A percentile compares a stretch with the other conserved stretches of the same genome.
Evolutionary conservation across 495 filamentous ascomycete species (phyloP).

Genomic region (Peziza echinospora): DNA sequence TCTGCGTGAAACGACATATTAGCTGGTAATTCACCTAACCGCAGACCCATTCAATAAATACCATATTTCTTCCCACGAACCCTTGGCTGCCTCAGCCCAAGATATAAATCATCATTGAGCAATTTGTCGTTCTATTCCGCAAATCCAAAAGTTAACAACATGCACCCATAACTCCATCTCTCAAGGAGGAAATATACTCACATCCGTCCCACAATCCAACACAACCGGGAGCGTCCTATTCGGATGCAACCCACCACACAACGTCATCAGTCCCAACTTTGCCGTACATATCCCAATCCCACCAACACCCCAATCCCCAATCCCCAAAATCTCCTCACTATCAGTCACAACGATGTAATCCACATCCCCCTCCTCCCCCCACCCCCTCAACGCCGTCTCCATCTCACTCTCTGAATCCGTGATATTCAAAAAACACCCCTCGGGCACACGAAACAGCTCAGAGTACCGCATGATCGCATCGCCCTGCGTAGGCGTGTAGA

Average conservation of each 20-base stretch:
- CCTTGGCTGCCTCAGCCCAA: conserved; percentile 47
- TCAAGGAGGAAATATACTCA: conserved; percentile 11
- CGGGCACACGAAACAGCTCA: conserved; percentile 49
- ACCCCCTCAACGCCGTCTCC: conserved; percentile 30
- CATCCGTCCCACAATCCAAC: conserved; percentile 70
- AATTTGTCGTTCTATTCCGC: conserved; percentile 54
- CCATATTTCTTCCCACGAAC: conserved; percentile 54
- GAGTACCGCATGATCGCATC: conserved; percentile 83
- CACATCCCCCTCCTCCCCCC: conserved; percentile 48
- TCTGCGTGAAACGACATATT: too few relatives aligned
- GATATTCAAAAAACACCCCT: conserved; percentile 44
- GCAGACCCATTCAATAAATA: conserved; percentile 1
- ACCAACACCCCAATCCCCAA: conserved; percentile 81
- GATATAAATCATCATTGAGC: conserved; percentile 58
- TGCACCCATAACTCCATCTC: neutral
- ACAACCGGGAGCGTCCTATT: conserved; percentile 60
- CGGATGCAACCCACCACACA: conserved; percentile 71
- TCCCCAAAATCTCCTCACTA: conserved; percentile 64
- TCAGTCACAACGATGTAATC: conserved; percentile 83
- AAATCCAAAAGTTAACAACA: too few relatives aligned
- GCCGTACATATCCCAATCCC: conserved; percentile 69
- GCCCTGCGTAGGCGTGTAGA: conserved; percentile 80
- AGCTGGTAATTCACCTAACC: too few relatives aligned
- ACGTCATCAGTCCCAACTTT: conserved; percentile 59
- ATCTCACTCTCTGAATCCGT: conserved; percentile 15